Evolutionary conservation across 257 asterid species (phyloP).

Genomic region (Cinchona pubescens): DNA sequence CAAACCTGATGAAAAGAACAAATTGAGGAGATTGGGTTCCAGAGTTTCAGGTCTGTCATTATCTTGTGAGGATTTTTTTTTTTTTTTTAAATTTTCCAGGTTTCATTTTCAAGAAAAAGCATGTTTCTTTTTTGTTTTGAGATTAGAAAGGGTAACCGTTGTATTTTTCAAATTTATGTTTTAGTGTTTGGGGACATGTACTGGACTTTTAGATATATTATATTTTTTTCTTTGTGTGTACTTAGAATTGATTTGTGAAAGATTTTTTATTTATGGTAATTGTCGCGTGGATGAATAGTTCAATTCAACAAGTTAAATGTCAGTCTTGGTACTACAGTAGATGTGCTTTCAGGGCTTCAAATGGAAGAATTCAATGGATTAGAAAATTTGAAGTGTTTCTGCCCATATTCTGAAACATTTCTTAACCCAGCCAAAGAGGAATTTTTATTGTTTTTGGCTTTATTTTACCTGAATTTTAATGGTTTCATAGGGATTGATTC

Average conservation of each 20-base stretch:
- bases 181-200: background rate
- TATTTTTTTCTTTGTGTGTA: too few relatives aligned
- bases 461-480: constrained; percentile 1
- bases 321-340: background rate
- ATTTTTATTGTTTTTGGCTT: background rate
- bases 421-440: background rate
- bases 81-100: background rate
- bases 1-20: constrained; percentile 24
- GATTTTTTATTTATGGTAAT: background rate
- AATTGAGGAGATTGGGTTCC: constrained; percentile 41
- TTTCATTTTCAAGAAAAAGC: background rate
- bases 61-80: background rate
- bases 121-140: background rate
- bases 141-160: background rate
- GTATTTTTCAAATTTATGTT: background rate
- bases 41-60: constrained; percentile 49
- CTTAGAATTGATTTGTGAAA: background rate
- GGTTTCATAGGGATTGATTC: background rate
- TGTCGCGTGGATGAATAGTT: background rate
- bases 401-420: background rate
- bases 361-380: background rate
- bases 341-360: background rate
- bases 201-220: background rate
- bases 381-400: background rate
- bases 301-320: background rate